Evolutionary conservation across 225 moss, liverwort and hornwort species (phyloP).

Genomic region (Pleurozium schreberi): DNA sequence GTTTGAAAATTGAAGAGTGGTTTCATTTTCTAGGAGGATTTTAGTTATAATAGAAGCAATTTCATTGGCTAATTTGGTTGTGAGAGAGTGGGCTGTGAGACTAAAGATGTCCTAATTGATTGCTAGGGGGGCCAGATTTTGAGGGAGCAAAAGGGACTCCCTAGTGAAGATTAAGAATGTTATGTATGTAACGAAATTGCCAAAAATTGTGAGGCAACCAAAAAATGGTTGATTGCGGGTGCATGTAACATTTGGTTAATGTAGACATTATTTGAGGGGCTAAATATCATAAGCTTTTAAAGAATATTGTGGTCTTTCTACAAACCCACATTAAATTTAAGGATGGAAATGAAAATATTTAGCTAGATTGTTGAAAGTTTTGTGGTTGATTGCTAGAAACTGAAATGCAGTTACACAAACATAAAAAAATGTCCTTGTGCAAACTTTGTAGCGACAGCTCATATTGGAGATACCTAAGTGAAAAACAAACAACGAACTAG

Average conservation of each 20-base stretch:
- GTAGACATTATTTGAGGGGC: accelerated
- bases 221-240: not conserved
- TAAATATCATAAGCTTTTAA: not conserved
- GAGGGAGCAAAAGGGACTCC: too few relatives aligned
- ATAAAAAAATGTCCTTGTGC: not conserved
- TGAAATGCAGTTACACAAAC: accelerated
- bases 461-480: not conserved
- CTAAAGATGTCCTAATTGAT: too few relatives aligned
- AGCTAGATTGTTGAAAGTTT: not conserved
- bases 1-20: not conserved
- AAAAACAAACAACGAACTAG: not conserved
- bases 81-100: too few relatives aligned
- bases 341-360: not conserved
- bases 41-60: too few relatives aligned
- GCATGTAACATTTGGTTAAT: not conserved
- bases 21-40: not conserved
- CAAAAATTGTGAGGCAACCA: not conserved
- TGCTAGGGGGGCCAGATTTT: too few relatives aligned
- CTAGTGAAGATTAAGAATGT: too few relatives aligned
- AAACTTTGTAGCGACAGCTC: too few relatives aligned
- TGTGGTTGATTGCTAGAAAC: not conserved
- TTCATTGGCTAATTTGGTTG: too few relatives aligned
- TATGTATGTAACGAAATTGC: too few relatives aligned
- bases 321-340: not conserved
- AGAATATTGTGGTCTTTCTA: not conserved